These are phyloP conservation scores for Chrysopogon serrulatus DNA, from an alignment of 176 grass and related monocot species.

Conservation along the genomic window DNA sequence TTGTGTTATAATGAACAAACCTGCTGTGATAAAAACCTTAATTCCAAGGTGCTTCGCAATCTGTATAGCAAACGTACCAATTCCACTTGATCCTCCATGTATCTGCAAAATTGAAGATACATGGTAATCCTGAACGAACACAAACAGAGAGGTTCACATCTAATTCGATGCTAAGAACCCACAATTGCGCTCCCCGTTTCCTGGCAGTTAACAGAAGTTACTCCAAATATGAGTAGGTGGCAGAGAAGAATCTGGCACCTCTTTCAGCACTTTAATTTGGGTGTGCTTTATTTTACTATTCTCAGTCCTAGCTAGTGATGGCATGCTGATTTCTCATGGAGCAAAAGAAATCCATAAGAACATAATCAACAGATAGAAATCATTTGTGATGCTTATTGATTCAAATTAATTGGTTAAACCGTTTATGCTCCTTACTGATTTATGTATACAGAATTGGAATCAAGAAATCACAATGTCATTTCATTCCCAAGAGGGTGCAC, in stretches of 20 bases:
- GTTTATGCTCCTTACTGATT: not conserved
- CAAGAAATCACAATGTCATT: not conserved
- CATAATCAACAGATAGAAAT: not conserved
- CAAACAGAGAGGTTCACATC: not conserved
- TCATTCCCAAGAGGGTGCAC: not conserved
- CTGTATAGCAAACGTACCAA: constrained; percentile 89
- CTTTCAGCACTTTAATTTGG: not conserved
- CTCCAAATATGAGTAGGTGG: not conserved
- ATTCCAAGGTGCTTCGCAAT: constrained; percentile 68
- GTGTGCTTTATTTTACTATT: not conserved
- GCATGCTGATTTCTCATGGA: not conserved
- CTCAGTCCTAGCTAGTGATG: not conserved
- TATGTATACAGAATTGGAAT: not conserved
- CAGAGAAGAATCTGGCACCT: not conserved
- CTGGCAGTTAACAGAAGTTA: not conserved
- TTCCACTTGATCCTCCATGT: constrained; percentile 94
- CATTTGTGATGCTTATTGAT: not conserved
- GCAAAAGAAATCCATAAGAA: not conserved
- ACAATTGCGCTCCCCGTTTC: not conserved
- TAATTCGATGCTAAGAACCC: not conserved
- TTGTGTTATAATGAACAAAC: constrained; percentile 23
- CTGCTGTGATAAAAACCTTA: constrained; percentile 86
- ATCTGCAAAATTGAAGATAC: constrained; percentile 40
- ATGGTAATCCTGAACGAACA: not conserved
- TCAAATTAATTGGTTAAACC: not conserved